These are phyloP conservation scores for Scutellaria galericulata DNA, from an alignment of 257 asterid genomes.

Conservation along the genomic window DNA sequence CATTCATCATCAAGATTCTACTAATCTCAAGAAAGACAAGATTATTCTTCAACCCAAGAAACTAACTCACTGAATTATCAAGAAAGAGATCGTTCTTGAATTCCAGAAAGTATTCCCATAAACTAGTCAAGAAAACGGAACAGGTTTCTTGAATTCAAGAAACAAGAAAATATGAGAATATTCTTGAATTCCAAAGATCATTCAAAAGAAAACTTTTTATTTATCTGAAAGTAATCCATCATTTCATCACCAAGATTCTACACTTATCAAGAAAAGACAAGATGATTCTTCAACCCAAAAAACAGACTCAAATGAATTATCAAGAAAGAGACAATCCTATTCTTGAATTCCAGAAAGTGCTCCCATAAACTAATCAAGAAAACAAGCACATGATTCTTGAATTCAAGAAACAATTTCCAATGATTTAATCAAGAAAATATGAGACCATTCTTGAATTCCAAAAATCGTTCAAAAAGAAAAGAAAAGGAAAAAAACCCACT, in stretches of 20 bases:
- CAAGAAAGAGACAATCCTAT: constrained; percentile 7
- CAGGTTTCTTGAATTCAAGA: constrained; percentile 3
- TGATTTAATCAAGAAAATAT: constrained; percentile 3
- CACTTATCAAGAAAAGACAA: neutral
- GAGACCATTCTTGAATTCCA: constrained; percentile 9
- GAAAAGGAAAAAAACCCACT: neutral
- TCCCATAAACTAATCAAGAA: neutral
- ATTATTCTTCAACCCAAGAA: constrained; percentile 7
- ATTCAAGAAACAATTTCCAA: neutral
- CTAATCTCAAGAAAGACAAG: neutral
- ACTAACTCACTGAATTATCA: neutral
- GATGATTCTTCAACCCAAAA: constrained; percentile 11
- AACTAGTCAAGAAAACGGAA: neutral
- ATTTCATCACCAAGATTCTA: constrained; percentile 2
- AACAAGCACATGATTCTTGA: neutral
- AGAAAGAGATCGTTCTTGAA: constrained; percentile 13
- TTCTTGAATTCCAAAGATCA: neutral
- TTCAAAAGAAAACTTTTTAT: neutral
- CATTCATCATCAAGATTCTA: neutral
- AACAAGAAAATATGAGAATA: constrained; percentile 6
- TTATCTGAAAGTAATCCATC: neutral
- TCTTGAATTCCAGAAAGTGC: constrained; percentile 1
- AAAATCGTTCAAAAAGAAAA: neutral
- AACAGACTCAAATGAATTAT: neutral
- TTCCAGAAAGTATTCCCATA: neutral